These are phyloP conservation scores for Emmonsia crescens DNA, from an alignment of 2,329 filamentous ascomycete genomes.

Conservation along the genomic window DNA sequence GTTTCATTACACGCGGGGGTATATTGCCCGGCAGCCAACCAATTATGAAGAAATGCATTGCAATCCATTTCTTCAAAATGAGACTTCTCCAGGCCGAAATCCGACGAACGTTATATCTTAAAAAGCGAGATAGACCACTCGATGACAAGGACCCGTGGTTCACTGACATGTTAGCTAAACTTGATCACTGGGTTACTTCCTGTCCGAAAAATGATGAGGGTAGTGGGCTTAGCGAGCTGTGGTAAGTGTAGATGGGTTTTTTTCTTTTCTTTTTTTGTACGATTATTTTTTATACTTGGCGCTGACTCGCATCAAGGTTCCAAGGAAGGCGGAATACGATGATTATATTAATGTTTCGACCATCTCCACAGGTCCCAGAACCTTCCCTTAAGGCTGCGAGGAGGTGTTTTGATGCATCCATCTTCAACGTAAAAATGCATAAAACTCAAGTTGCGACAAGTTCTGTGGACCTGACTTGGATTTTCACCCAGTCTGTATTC, in stretches of 20 bases:
- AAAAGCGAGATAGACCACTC: conserved; percentile 63
- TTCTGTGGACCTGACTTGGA: conserved; percentile 82
- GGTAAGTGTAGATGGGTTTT: conserved; percentile 45
- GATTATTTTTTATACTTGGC: conserved; percentile 20
- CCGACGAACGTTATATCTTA: conserved; percentile 72
- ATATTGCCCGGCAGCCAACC: conserved; percentile 58
- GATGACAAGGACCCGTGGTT: conserved; percentile 85
- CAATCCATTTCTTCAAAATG: conserved; percentile 92
- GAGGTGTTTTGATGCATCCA: conserved; percentile 72
- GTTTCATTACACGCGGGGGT: conserved; percentile 67
- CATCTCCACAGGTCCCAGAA: conserved; percentile 81
- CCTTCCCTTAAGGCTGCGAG: conserved; percentile 69
- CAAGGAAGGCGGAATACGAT: conserved; percentile 70
- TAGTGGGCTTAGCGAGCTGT: conserved; percentile 64
- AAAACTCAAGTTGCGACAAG: conserved; percentile 66
- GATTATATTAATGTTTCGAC: conserved; percentile 76
- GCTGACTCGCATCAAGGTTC: conserved; percentile 38
- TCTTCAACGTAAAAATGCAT: conserved; percentile 71
- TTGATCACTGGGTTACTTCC: conserved; percentile 67
- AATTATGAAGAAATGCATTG: conserved; percentile 74
- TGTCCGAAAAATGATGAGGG: conserved; percentile 61
- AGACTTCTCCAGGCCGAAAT: conserved; percentile 79
- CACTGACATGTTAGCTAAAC: conserved; percentile 61
- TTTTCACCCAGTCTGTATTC: conserved; percentile 80
- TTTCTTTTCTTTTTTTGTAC: conserved; percentile 12